Evolutionary conservation across 192 early-diverging fungal species (phyloP).

Genomic region (Coemansia guatemalensis): DNA sequence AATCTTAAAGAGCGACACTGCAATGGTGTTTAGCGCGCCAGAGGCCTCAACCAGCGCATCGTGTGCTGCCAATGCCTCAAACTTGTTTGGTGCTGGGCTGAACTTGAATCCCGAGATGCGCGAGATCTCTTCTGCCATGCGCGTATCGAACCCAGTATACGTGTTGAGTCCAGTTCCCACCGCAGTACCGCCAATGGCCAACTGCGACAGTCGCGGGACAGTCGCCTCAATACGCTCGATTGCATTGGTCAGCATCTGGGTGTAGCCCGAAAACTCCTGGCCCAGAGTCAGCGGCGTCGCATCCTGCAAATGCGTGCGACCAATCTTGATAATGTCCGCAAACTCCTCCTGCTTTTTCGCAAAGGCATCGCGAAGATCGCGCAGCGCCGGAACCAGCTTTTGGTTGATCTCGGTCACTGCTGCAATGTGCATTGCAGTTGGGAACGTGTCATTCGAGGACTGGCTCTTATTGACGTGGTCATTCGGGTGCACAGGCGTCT

Average conservation of each 20-base stretch:
- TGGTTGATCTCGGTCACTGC: slow-evolving; percentile 84
- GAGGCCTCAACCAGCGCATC: slow-evolving; percentile 97
- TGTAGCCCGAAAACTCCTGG: slow-evolving; percentile 98
- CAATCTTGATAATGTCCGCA: slow-evolving; percentile 97
- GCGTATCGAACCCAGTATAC: slow-evolving; percentile 84
- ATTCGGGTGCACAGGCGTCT: slow-evolving; percentile 98
- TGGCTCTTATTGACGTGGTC: slow-evolving; percentile 99
- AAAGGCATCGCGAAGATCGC: slow-evolving; percentile 76
- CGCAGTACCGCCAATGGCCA: slow-evolving; percentile 96
- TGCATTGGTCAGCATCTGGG: slow-evolving; percentile 85
- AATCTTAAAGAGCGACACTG: slow-evolving; percentile 97
- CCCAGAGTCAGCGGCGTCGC: slow-evolving; percentile 97
- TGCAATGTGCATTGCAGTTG: slow-evolving; percentile 99
- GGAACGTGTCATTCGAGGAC: slow-evolving; percentile 99
- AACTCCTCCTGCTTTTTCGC: slow-evolving; percentile 78
- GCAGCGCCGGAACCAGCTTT: slow-evolving; percentile 83
- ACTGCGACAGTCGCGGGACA: slow-evolving; percentile 84
- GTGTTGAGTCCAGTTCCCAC: slow-evolving; percentile 99
- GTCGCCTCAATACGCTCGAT: slow-evolving; percentile 84
- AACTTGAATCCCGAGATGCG: slow-evolving; percentile 87
- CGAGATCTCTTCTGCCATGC: slow-evolving; percentile 87
- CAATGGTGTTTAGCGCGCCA: slow-evolving; percentile 93
- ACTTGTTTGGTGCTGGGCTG: slow-evolving; percentile 98
- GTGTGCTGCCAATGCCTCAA: slow-evolving; percentile 98
- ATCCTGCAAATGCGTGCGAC: slow-evolving; percentile 97